Conservation (phyloP, 352 stramenopile genomes). For the Pythium sukuiense region DNA sequence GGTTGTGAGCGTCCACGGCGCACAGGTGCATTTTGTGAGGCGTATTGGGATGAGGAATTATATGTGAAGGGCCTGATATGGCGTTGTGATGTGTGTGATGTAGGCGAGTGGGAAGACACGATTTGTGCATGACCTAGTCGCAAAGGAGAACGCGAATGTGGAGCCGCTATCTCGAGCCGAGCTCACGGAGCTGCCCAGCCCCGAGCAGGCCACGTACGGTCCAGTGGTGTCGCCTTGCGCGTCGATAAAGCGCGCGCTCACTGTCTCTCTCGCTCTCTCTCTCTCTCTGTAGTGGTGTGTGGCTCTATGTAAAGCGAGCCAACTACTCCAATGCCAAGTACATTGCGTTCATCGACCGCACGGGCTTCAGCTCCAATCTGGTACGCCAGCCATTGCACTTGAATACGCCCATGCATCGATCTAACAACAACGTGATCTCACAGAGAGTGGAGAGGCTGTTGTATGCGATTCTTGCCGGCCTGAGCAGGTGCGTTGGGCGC, state of each 20-base stretch:
- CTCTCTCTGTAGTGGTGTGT: constrained; percentile 38
- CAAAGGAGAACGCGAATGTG: constrained; percentile 24
- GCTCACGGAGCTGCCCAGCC: constrained; percentile 6
- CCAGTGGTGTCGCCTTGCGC: neutral
- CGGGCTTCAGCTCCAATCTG: constrained; percentile 42
- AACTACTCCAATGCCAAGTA: constrained; percentile 76
- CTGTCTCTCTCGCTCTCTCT: no score
- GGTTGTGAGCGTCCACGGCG: constrained; percentile 69
- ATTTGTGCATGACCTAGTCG: constrained; percentile 43
- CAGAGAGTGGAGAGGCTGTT: constrained; percentile 57
- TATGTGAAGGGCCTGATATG: no score
- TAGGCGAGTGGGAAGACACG: constrained; percentile 57
- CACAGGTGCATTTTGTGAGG: constrained; percentile 26
- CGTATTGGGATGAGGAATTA: no score
- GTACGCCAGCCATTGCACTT: constrained; percentile 12
- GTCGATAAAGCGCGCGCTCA: no score
- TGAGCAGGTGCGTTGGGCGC: constrained; percentile 48
- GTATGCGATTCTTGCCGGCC: constrained; percentile 61
- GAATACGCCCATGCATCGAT: neutral
- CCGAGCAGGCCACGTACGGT: constrained; percentile 10
- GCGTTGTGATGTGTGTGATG: neutral
- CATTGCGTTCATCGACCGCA: constrained; percentile 60
- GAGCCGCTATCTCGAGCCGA: constrained; percentile 6
- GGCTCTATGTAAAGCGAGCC: constrained; percentile 69
- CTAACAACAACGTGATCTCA: neutral